Conservation (phyloP, 108 stramenopile species). For the Craspedostauros australis region DNA sequence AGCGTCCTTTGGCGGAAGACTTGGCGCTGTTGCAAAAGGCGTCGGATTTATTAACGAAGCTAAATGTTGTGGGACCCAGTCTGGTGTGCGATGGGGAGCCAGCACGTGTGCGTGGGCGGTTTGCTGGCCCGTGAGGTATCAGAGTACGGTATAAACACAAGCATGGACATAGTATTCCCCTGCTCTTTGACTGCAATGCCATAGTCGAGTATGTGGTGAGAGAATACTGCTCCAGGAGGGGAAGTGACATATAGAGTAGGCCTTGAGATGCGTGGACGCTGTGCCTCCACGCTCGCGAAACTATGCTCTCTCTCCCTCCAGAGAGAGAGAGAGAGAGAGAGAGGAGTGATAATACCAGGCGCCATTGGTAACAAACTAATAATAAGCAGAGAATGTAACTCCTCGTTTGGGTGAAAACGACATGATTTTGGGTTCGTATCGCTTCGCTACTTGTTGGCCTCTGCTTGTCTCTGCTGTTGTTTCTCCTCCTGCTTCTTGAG, state of each 20-base stretch:
- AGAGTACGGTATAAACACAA: neutral
- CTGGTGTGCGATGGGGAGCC: conserved; percentile 78
- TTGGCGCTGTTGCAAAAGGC: conserved; percentile 75
- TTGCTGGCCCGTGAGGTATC: conserved; percentile 21
- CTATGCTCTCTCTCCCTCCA: too few relatives aligned
- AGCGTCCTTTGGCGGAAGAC: conserved; percentile 71
- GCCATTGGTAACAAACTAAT: too few relatives aligned
- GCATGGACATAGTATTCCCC: too few relatives aligned
- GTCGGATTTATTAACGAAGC: conserved; percentile 59
- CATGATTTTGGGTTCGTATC: neutral
- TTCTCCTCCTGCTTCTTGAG: conserved; percentile 35
- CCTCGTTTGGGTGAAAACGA: neutral
- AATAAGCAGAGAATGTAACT: neutral
- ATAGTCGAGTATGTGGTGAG: too few relatives aligned
- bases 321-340: too few relatives aligned
- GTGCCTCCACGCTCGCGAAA: too few relatives aligned
- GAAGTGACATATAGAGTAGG: too few relatives aligned
- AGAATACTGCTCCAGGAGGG: too few relatives aligned
- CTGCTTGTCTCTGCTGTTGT: conserved; percentile 14
- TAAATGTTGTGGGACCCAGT: conserved; percentile 59
- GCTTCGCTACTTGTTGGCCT: neutral
- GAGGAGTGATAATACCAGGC: too few relatives aligned
- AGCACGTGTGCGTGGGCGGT: conserved; percentile 48
- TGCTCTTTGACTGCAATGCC: too few relatives aligned
- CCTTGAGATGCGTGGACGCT: too few relatives aligned